phyloP scores from a whole-genome alignment of 2,329 filamentous ascomycete genomes.

The Epichloe gansuensis region DNA sequence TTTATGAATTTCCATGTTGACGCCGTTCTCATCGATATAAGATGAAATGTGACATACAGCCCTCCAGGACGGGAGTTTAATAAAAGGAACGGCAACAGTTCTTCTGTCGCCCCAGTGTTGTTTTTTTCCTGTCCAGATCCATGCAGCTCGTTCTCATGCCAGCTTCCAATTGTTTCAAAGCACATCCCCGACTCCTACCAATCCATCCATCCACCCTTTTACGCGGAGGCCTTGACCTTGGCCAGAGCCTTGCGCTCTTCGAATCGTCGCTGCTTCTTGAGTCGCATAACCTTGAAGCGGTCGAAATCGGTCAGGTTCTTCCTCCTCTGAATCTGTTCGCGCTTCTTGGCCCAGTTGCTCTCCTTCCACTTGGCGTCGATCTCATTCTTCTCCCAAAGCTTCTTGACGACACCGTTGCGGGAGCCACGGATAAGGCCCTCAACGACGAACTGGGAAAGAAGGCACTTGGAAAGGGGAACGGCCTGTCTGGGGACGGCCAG shows the following conservation, averaged over 20 bases:
- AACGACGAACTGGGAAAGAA: slow-evolving; percentile 83
- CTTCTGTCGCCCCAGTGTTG: slow-evolving; percentile 25
- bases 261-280: slow-evolving; percentile 99
- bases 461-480: slow-evolving; percentile 65
- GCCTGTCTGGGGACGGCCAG: slow-evolving; percentile 78
- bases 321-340: slow-evolving; percentile 72
- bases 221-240: slow-evolving; percentile 77
- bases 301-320: slow-evolving; percentile 94
- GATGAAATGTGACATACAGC: slow-evolving; percentile 52
- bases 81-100: slow-evolving; percentile 28
- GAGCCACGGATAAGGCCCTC: slow-evolving; percentile 73
- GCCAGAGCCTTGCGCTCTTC: slow-evolving; percentile 94
- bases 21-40: slow-evolving; percentile 47
- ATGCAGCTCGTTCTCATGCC: slow-evolving; percentile 26
- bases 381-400: slow-evolving; percentile 79
- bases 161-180: slow-evolving; percentile 19
- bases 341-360: slow-evolving; percentile 91
- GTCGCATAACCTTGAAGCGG: slow-evolving; percentile 98
- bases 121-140: slow-evolving; percentile 21
- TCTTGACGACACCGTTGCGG: slow-evolving; percentile 71
- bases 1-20: slow-evolving; percentile 50
- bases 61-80: slow-evolving; percentile 39
- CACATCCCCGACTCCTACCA: slow-evolving; percentile 14
- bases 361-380: slow-evolving; percentile 90
- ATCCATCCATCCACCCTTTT: slow-evolving; percentile 29